Base-by-base conservation (phyloP, 495 filamentous ascomycete genomes). In the Cladorrhinum samala region DNA sequence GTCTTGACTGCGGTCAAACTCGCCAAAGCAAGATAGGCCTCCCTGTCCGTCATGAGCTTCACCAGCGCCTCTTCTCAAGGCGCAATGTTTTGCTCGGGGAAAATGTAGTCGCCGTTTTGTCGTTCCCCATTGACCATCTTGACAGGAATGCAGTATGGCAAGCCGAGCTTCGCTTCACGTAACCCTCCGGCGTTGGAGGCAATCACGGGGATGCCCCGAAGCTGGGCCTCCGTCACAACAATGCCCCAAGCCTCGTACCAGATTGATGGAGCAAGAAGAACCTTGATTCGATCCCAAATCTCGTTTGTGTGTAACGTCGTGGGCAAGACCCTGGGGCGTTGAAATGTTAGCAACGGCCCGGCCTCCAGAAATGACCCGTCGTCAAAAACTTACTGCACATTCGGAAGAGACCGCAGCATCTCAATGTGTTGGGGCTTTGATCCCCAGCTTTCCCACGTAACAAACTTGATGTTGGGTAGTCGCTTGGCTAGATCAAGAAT, bases 241-340 rank as follows among this genome's bases (percentile, higher is more conserved):
- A 68, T 56, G 19, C 65, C 65, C 65, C 65, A 68, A 0, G 65
- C 65, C 40, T 68, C 65, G 9, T 54, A 45, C 65, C 65, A 68
- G 16, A 68, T 46, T 1, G 65, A 68, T 0, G 65, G 65, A 4
- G 55, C 63, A 7, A 68, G 48, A 9, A 68, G 54, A 13, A 68
- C 33, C 48, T 61, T 66, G 56, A 68, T 66, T 24, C 58, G 46
- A 21, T 66, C 63, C 65, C 65, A 68, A 33, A 68, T 66, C 9
- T 66, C 58, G 17, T 66, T 56, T 2, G 63, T 66, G 23, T 68
- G 54, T 5, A 24, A 14, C 2, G 65, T 66, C 17, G 63, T 66
- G 0, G 36, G 17, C 46, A 53, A 45, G 11, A 68, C 47, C 17
- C 65, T 68, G n/a, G 37, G 16, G 4, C n/a, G 17, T 8, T 23